phyloP scores from a whole-genome alignment of 2,329 filamentous ascomycete species.

The Arthrobotrys conoides region DNA sequence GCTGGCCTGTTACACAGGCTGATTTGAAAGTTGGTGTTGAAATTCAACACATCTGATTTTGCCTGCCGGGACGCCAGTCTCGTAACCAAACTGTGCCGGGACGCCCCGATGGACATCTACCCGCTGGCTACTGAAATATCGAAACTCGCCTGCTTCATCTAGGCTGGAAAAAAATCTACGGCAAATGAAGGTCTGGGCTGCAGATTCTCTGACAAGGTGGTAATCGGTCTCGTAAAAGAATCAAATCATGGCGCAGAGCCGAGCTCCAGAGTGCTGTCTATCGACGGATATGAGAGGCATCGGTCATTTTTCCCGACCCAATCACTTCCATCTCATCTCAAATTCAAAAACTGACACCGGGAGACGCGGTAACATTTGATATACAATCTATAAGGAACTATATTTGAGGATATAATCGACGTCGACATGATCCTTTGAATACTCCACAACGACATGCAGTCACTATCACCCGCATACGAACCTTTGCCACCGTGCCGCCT shows the following conservation, averaged over 20 bases:
- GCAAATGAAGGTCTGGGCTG: neutral
- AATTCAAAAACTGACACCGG: neutral
- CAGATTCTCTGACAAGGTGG: neutral
- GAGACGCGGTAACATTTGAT: constrained; percentile 8
- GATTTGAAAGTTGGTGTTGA: neutral
- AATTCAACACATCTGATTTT: constrained; percentile 20
- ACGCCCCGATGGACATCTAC: neutral
- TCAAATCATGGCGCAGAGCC: constrained; percentile 3
- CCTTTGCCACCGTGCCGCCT: constrained; percentile 22
- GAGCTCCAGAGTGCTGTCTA: neutral
- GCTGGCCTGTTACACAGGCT: constrained; percentile 15
- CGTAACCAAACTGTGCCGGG: neutral
- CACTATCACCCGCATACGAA: constrained; percentile 14
- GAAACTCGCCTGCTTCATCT: neutral
- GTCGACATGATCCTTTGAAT: neutral
- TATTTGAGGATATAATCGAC: neutral
- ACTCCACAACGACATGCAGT: constrained; percentile 12
- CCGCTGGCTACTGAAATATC: neutral
- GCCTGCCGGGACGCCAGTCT: no score
- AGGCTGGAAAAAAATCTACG: constrained; percentile 4
- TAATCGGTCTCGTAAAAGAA: constrained; percentile 17
- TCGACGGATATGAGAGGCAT: neutral
- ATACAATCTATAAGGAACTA: neutral
- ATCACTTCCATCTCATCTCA: neutral
- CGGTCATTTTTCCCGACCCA: constrained; percentile 25